These are phyloP conservation scores for Cercospora sojina DNA, from an alignment of 2,329 filamentous ascomycete species.

Conservation along the genomic window DNA sequence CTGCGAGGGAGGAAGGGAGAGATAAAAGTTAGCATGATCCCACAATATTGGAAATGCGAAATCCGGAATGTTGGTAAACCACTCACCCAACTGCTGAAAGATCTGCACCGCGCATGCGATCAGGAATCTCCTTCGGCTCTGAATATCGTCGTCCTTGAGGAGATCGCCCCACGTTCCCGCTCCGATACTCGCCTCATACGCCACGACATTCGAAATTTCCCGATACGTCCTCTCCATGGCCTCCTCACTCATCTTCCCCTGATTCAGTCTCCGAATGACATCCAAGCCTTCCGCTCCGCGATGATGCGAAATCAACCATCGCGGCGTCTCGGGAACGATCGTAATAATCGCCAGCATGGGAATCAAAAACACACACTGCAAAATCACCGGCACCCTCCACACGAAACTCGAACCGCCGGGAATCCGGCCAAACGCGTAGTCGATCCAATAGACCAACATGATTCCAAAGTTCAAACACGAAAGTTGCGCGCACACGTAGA, in stretches of 20 bases:
- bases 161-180: constrained; percentile 39
- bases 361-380: constrained; percentile 45
- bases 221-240: constrained; percentile 30
- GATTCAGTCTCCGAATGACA: constrained; percentile 36
- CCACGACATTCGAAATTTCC: constrained; percentile 34
- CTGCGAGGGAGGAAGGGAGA: constrained; percentile 16
- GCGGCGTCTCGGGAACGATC: constrained; percentile 47
- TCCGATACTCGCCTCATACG: constrained; percentile 37
- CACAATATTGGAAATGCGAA: too few species aligned
- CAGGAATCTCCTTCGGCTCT: constrained; percentile 25
- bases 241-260: constrained; percentile 30
- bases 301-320: constrained; percentile 46
- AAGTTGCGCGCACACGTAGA: constrained; percentile 50
- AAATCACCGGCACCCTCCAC: constrained; percentile 46
- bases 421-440: constrained; percentile 44
- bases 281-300: constrained; percentile 41
- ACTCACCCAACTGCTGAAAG: constrained; percentile 33
- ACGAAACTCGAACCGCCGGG: constrained; percentile 35
- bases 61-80: too few species aligned
- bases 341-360: constrained; percentile 43
- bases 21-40: not conserved
- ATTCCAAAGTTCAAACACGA: constrained; percentile 52
- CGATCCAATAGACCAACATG: constrained; percentile 50
- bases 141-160: constrained; percentile 34
- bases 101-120: constrained; percentile 33